Percentiles rank a stretch among this genome's conserved stretches.
These are phyloP conservation scores for Osmozyma mogii DNA, from an alignment of 805 yeast genomes.

Conservation along the genomic window DNA sequence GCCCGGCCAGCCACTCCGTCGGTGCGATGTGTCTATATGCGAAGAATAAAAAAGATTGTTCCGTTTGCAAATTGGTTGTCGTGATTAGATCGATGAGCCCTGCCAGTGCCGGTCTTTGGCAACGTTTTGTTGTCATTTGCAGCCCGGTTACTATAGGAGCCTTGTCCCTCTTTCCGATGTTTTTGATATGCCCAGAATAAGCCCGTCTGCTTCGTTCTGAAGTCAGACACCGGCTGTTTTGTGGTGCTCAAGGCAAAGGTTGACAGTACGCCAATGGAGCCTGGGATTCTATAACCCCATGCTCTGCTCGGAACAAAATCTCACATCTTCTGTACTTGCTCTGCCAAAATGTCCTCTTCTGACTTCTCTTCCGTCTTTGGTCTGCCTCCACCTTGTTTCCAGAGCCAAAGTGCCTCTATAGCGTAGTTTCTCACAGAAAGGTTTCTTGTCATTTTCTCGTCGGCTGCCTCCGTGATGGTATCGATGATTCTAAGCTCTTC, in stretches of 20 bases:
- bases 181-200: slow-evolving; percentile 1
- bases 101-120: background rate
- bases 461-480: slow-evolving; percentile 57
- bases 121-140: slow-evolving; percentile 2
- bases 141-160: background rate
- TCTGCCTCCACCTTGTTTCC: slow-evolving; percentile 53
- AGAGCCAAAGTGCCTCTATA: slow-evolving; percentile 83
- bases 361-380: slow-evolving; percentile 1
- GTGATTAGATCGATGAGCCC: background rate
- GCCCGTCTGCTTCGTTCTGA: slow-evolving; percentile 2
- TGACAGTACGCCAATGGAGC: background rate
- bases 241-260: background rate
- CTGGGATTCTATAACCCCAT: background rate
- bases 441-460: slow-evolving; percentile 54
- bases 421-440: slow-evolving; percentile 77
- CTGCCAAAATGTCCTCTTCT: slow-evolving; percentile 15
- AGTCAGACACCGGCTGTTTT: background rate
- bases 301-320: background rate
- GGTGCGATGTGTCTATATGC: slow-evolving; percentile 44
- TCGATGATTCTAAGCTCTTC: slow-evolving; percentile 57
- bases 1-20: slow-evolving; percentile 37
- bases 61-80: slow-evolving; percentile 1
- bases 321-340: slow-evolving; percentile 12
- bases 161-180: too few relatives aligned
- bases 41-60: slow-evolving; percentile 18